Conservation (phyloP, 1,284 basidiomycete genomes). For the Trichosporon sp. region DNA sequence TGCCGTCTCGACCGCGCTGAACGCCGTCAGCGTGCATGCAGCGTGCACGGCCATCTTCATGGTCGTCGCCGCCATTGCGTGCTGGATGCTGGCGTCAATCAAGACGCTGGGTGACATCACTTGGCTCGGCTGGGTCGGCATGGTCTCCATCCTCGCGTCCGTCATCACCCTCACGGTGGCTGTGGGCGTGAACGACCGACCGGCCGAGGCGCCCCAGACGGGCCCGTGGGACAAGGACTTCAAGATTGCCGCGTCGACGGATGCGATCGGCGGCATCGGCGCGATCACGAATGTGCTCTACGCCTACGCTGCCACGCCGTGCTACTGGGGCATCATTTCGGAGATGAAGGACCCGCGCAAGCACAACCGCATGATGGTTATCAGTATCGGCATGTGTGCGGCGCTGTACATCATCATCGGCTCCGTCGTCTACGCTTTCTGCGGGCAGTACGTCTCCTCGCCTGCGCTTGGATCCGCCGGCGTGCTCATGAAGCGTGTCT, state of each 20-base stretch:
- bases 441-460: conserved; percentile 51
- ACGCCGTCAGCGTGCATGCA: conserved; percentile 53
- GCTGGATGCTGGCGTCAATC: conserved; percentile 44
- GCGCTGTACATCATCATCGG: conserved; percentile 47
- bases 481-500: conserved; percentile 51
- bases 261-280: conserved; percentile 49
- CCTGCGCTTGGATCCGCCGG: conserved; percentile 55
- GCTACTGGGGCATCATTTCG: conserved; percentile 35
- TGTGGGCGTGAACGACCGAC: conserved; percentile 52
- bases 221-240: conserved; percentile 42
- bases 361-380: conserved; percentile 37
- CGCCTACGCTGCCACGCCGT: conserved; percentile 44
- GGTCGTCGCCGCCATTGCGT: conserved; percentile 42
- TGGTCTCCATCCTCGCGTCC: conserved; percentile 44
- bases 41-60: conserved; percentile 53
- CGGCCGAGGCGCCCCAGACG: conserved; percentile 34
- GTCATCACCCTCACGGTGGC: conserved; percentile 54
- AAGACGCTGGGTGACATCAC: conserved; percentile 53
- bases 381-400: conserved; percentile 43
- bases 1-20: conserved; percentile 53
- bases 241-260: conserved; percentile 29
- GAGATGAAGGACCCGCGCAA: conserved; percentile 45
- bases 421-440: conserved; percentile 39
- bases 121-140: conserved; percentile 52
- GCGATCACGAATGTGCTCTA: conserved; percentile 50